Conservation (phyloP, 2,329 filamentous ascomycete genomes). For the Diaporthe longicolla region DNA sequence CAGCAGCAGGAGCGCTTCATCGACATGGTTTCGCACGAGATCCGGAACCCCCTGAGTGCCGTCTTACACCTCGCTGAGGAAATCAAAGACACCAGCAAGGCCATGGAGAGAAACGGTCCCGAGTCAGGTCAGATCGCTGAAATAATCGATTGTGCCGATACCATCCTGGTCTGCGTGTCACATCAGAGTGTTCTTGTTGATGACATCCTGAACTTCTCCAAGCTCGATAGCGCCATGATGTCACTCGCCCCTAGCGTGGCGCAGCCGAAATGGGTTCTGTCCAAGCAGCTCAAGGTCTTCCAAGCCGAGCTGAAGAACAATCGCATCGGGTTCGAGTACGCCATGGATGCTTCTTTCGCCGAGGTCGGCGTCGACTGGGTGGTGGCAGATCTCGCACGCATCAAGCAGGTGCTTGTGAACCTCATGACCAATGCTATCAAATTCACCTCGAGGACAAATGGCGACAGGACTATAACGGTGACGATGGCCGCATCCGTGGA, state of each 20-base stretch:
- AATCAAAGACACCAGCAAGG: slow-evolving; percentile 26
- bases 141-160: slow-evolving; percentile 24
- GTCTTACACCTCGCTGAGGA: slow-evolving; percentile 28
- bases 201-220: slow-evolving; percentile 34
- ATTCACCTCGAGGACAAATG: slow-evolving; percentile 19
- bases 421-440: slow-evolving; percentile 37
- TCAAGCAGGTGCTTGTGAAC: slow-evolving; percentile 36
- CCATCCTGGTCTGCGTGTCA: slow-evolving; percentile 28
- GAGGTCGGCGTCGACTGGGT: slow-evolving; percentile 19
- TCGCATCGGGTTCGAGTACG: slow-evolving; percentile 14
- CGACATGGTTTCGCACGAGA: slow-evolving; percentile 36
- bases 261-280: slow-evolving; percentile 26
- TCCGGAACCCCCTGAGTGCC: slow-evolving; percentile 34
- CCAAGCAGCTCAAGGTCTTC: slow-evolving; percentile 33
- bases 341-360: not conserved
- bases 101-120: not conserved
- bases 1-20: slow-evolving; percentile 38
- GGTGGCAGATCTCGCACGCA: slow-evolving; percentile 33
- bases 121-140: not conserved
- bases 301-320: slow-evolving; percentile 31
- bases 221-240: slow-evolving; percentile 34
- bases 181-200: slow-evolving; percentile 34
- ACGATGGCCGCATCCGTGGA: not conserved
- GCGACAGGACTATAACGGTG: slow-evolving; percentile 9
- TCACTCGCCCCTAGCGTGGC: slow-evolving; percentile 26